phyloP scores from a whole-genome alignment of 768 basidiomycete species.

The Udeniomyces megalosporus region DNA sequence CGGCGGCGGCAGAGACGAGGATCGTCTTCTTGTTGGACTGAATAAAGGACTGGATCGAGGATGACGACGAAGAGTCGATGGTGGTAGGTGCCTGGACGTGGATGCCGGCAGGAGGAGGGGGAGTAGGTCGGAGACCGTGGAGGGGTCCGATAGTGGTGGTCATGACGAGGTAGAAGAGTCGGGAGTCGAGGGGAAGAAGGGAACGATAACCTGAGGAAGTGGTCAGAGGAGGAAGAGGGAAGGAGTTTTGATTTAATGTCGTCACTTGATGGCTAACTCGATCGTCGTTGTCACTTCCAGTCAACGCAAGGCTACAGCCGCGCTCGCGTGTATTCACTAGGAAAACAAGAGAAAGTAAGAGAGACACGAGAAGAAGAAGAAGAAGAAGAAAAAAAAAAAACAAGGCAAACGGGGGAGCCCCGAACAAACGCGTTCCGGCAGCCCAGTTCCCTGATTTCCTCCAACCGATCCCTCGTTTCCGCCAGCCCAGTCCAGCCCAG shows the following conservation, averaged over 20 bases:
- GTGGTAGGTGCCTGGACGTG: neutral
- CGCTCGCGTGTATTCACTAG: neutral
- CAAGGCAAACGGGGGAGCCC: too few species aligned
- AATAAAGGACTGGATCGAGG: neutral
- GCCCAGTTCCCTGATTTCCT: too few species aligned
- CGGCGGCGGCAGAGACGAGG: neutral
- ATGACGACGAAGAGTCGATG: neutral
- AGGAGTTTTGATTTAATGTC: neutral
- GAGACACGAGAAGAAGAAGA: too few species aligned
- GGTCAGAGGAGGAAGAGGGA: neutral
- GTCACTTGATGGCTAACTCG: too few species aligned
- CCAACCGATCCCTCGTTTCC: too few species aligned
- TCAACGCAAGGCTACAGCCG: neutral
- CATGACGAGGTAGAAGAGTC: neutral
- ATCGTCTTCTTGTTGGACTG: conserved; percentile 5
- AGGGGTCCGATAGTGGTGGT: neutral
- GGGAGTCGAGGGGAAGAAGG: neutral
- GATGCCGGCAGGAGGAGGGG: neutral
- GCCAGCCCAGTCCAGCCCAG: too few species aligned
- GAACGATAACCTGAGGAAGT: neutral
- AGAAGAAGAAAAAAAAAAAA: neutral
- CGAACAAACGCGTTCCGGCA: too few species aligned
- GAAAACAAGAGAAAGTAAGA: neutral
- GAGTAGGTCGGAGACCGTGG: neutral
- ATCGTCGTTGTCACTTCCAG: neutral